Base-by-base conservation (phyloP, 768 basidiomycete species). In the Xerocomellus chrysenteron region DNA sequence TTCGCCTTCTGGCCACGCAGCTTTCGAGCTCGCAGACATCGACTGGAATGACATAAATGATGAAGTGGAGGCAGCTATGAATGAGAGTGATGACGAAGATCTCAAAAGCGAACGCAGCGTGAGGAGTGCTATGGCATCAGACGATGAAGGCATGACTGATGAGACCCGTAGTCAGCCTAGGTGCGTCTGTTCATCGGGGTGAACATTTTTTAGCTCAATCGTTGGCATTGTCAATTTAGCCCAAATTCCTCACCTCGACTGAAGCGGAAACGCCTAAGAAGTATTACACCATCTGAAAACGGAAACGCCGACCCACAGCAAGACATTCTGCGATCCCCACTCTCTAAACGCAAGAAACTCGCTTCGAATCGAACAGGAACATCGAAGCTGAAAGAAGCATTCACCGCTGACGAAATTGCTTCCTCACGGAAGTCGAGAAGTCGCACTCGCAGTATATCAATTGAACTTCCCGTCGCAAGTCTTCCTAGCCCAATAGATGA, bases 1-100 rank as follows among this genome's bases (percentile, higher is more conserved):
- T 30, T 55, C 62, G 12, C 71, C 73, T 46, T 72, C 72, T 28
- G 70, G 65, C 16, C 74, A 66, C 37, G 24, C 63, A 19, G 58
- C 56, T 16, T 71, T 87, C 46, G 81, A 82, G 67, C 75, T 86
- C 55, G 78, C 74, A 55, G 83, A 83, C 45, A 85, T 92, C 54
- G 80, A 92, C 68, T 93, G 92, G 88, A 83, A 85, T 62, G 87
- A 86, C 62, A 87, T 92, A 62, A 90, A 91, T 66, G 83, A 88
- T 56, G 94, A 95, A 66, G 87, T 94, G 36, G 91, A 93, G 58
- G 92, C 87, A 42, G 87, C 90, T 39, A 84, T 94, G 83, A 87
- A 85, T 59, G 88, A 90, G 76, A 86, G 85, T 59, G 85, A 88
- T 57, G 86, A 87, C 51, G 74, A 71, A 32, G 76, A 76, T 53